Percentiles rank a stretch among this genome's conserved stretches.
These are phyloP conservation scores for Phytophthora podocarpi DNA, from an alignment of 352 stramenopile species.

Conservation along the genomic window DNA sequence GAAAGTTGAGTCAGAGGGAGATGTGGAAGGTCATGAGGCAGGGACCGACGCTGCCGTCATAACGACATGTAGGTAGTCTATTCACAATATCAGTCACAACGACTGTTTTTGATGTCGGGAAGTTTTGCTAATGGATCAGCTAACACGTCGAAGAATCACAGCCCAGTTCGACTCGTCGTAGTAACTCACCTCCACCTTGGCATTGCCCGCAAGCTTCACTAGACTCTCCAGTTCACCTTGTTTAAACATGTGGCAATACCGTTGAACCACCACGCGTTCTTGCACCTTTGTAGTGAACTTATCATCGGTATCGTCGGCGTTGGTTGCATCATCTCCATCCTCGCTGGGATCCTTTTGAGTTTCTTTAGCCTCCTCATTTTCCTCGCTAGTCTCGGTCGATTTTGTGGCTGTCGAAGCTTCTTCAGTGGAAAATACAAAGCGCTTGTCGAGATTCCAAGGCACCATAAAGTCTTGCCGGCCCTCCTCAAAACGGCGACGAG, in stretches of 20 bases:
- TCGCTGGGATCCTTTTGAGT: background rate
- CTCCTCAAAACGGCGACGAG: slow-evolving; percentile 75
- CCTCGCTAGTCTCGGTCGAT: background rate
- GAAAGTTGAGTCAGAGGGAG: slow-evolving; percentile 21
- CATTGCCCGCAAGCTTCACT: slow-evolving; percentile 62
- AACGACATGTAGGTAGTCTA: slow-evolving; percentile 11
- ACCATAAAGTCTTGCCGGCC: slow-evolving; percentile 87
- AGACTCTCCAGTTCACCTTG: slow-evolving; percentile 80
- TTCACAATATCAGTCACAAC: slow-evolving; percentile 3
- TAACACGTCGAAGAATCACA: slow-evolving; percentile 68
- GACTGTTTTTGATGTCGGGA: background rate
- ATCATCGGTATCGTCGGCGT: slow-evolving; percentile 3
- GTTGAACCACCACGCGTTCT: slow-evolving; percentile 65
- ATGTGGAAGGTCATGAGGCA: slow-evolving; percentile 43
- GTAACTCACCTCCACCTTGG: slow-evolving; percentile 73
- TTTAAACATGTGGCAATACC: slow-evolving; percentile 92
- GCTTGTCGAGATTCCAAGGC: slow-evolving; percentile 87
- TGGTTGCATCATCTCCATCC: slow-evolving; percentile 12
- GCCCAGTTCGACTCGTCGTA: slow-evolving; percentile 90
- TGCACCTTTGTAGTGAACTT: slow-evolving; percentile 12
- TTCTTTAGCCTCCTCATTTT: slow-evolving; percentile 9
- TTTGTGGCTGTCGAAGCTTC: slow-evolving; percentile 3
- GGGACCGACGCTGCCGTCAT: slow-evolving; percentile 24
- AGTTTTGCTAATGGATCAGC: slow-evolving; percentile 31
- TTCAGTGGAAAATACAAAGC: slow-evolving; percentile 44